Evolutionary conservation across 768 basidiomycete species (phyloP), one percentile per base, ranked within the genome.

Genomic region (Hericium erinaceus): DNA sequence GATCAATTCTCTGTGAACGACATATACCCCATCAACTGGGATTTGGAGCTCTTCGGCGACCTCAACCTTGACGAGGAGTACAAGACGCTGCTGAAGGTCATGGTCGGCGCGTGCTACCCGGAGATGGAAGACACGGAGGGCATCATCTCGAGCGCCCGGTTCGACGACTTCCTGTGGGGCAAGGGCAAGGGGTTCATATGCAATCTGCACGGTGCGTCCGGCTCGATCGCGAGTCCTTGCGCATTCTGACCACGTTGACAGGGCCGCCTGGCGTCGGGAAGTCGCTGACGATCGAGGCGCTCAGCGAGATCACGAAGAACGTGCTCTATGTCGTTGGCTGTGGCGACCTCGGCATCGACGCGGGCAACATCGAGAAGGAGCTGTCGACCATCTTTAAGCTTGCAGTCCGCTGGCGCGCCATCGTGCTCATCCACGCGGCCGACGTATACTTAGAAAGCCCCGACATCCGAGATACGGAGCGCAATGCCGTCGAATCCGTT

Each of bases 361-460:
- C 46, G 6, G 52, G 33, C 20, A 39, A 39, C 13, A 50, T 66
- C 4, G 65, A 66, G 49, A 52, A 48, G 3, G 57, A 54, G 13
- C 33, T 67, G 13, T 52, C 59, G 15, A 46, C 41, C 20, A 58
- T 62, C 12, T 55, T 66, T n/a, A 56, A 60, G 28, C 58, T 66
- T 39, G 61, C 66, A 1, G 48, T 57, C 9, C 55, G 54, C 11
- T 67, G 66, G 66, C 57, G 56, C 33, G 65, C 66, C 7, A 58
- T 67, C 6, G 24, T 67, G 2, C 58, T 67, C 22, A 55, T 67
- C 22, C 64, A 67, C 39, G 66, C 66, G 53, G 66, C 66, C 6
- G 66, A 67, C 13, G 66, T 67, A 12, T 67, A 63, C 55, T 55
- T 67, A 0, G 58, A 67, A 53, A 54, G 64, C 52, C 64, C 65